Evolutionary conservation across 106 monocot species (phyloP).

Genomic region (Amphibolis antarctica): DNA sequence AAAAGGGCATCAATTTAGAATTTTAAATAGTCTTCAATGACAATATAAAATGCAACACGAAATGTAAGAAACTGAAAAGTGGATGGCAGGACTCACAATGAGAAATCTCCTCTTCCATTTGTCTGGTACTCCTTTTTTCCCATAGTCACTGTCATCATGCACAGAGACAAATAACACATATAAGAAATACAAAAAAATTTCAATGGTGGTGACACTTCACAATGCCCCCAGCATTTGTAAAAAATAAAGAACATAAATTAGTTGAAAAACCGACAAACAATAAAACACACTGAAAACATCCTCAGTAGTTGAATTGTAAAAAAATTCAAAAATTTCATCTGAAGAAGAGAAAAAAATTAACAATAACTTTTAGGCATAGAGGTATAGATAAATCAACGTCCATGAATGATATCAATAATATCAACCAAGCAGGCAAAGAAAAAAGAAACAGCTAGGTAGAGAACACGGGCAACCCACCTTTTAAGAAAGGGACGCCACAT

Average conservation of each 20-base stretch:
- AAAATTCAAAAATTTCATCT: too few species aligned
- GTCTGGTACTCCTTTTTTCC: slow-evolving; percentile 52
- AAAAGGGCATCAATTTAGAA: neutral
- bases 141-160: slow-evolving; percentile 42
- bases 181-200: neutral
- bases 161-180: neutral
- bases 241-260: too few species aligned
- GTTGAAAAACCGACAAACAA: too few species aligned
- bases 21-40: neutral
- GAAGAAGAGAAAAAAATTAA: too few species aligned
- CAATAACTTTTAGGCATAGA: too few species aligned
- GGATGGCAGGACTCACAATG: slow-evolving; percentile 36
- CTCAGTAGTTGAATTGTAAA: too few species aligned
- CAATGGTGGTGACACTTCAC: too few species aligned
- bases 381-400: too few species aligned
- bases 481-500: slow-evolving; percentile 18
- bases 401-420: neutral
- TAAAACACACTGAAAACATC: too few species aligned
- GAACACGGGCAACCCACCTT: slow-evolving; percentile 22
- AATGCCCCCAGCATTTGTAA: too few species aligned
- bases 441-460: neutral
- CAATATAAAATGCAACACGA: neutral
- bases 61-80: neutral
- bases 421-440: neutral
- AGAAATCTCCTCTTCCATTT: slow-evolving; percentile 33